Conservation (phyloP, 2,329 filamentous ascomycete species). For the Whalleya microplaca region DNA sequence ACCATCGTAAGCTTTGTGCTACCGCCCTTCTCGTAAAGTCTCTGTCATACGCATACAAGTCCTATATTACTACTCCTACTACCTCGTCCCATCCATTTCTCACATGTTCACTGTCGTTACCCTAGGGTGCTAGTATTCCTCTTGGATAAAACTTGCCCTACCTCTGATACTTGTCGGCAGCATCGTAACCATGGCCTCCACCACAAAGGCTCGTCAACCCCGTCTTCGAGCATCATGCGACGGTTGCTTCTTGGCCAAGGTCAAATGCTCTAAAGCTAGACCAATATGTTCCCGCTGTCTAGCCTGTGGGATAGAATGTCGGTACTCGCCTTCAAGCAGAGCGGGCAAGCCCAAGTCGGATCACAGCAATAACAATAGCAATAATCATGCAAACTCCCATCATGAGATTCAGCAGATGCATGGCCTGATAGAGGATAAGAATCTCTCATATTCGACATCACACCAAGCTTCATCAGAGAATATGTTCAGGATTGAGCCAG, state of each 20-base stretch:
- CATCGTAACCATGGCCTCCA: conserved; percentile 23
- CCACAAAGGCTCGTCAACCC: conserved; percentile 43
- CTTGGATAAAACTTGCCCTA: conserved; percentile 3
- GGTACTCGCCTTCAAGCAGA: conserved; percentile 56
- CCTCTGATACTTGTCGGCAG: conserved; percentile 9
- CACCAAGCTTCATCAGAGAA: conserved; percentile 31
- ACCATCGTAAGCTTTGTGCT: conserved; percentile 30
- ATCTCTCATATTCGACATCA: conserved; percentile 35
- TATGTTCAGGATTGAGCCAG: conserved; percentile 43
- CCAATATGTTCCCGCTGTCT: conserved; percentile 58
- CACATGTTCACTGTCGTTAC: conserved; percentile 12
- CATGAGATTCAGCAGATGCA: conserved; percentile 30
- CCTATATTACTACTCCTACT: conserved; percentile 27
- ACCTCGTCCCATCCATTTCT: conserved; percentile 13
- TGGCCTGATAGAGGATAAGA: conserved; percentile 33
- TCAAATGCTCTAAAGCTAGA: conserved; percentile 59
- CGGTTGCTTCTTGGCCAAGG: conserved; percentile 58
- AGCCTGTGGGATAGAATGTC: conserved; percentile 52
- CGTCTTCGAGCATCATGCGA: conserved; percentile 56
- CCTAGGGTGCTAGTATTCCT: conserved; percentile 4
- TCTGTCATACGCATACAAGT: conserved; percentile 25
- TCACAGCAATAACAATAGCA: conserved; percentile 22
- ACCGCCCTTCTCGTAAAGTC: conserved; percentile 18
- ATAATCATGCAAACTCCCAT: conserved; percentile 12
- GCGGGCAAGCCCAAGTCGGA: conserved; percentile 53